These are phyloP conservation scores for Setaria viridis DNA, from an alignment of 202 grass and related monocot species.

Conservation along the genomic window DNA sequence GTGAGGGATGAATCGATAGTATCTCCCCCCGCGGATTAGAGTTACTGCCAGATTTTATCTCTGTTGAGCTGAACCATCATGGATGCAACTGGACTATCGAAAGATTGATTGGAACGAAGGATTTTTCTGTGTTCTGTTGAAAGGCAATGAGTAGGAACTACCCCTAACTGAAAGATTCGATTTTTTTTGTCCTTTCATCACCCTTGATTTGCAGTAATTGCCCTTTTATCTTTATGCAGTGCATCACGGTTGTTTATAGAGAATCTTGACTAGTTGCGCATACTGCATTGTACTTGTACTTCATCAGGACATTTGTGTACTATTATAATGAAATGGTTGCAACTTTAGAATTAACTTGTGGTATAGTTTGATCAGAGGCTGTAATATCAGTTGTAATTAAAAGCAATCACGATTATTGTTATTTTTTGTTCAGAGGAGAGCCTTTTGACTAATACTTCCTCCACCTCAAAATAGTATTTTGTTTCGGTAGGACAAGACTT, in stretches of 20 bases:
- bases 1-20: conserved; percentile 64
- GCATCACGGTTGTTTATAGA: conserved; percentile 36
- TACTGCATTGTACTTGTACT: neutral
- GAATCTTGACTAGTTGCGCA: conserved; percentile 39
- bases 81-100: conserved; percentile 29
- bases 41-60: conserved; percentile 33
- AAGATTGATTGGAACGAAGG: conserved; percentile 44
- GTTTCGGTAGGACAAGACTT: neutral
- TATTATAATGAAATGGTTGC: neutral
- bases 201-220: conserved; percentile 38
- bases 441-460: neutral
- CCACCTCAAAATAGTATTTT: neutral
- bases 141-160: conserved; percentile 19
- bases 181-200: conserved; percentile 1
- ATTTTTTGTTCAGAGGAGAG: neutral
- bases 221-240: neutral
- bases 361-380: neutral
- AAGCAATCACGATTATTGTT: neutral
- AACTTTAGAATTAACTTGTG: neutral
- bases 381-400: neutral
- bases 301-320: conserved; percentile 14
- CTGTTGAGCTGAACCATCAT: neutral
- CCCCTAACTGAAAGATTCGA: conserved; percentile 43
- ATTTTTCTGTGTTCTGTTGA: conserved; percentile 35
- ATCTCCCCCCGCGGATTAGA: conserved; percentile 61